Conservation (phyloP, 306 rosid genomes). For the Cyclanthera cordifolia region DNA sequence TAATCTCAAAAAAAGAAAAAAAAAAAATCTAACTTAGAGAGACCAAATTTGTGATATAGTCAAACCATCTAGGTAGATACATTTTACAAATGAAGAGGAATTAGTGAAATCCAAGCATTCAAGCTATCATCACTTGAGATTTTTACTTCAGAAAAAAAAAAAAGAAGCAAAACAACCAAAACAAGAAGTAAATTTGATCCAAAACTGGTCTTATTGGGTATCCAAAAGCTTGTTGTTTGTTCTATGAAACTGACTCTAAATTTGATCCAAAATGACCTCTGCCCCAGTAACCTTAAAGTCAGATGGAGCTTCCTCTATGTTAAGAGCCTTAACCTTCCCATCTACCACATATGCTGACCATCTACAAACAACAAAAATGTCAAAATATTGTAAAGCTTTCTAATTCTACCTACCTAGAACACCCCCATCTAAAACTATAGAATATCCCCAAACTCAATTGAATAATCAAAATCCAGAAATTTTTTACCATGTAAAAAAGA, state of each 20-base stretch:
- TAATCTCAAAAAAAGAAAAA: no score
- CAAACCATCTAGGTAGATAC: neutral
- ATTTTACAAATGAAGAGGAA: neutral
- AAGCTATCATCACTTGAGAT: neutral
- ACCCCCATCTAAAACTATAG: neutral
- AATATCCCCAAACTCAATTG: neutral
- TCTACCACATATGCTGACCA: conserved; percentile 94
- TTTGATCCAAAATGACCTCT: conserved; percentile 73
- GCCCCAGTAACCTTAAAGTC: conserved; percentile 90
- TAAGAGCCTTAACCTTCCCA: conserved; percentile 60
- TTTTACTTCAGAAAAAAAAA: neutral
- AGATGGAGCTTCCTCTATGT: conserved; percentile 89
- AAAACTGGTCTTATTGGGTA: neutral
- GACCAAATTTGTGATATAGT: no score
- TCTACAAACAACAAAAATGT: conserved; percentile 26
- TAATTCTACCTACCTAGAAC: neutral
- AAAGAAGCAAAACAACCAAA: no score
- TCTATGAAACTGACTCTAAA: conserved; percentile 26
- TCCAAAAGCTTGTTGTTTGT: neutral
- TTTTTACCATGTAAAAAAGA: neutral
- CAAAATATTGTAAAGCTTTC: neutral
- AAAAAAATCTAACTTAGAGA: no score
- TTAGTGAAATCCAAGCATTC: neutral
- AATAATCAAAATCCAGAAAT: neutral
- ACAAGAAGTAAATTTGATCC: no score